A percentile compares a stretch with the other conserved stretches of the same genome.
These are phyloP conservation scores for Zizania latifolia DNA, from an alignment of 176 grass and related monocot species.

Conservation along the genomic window DNA sequence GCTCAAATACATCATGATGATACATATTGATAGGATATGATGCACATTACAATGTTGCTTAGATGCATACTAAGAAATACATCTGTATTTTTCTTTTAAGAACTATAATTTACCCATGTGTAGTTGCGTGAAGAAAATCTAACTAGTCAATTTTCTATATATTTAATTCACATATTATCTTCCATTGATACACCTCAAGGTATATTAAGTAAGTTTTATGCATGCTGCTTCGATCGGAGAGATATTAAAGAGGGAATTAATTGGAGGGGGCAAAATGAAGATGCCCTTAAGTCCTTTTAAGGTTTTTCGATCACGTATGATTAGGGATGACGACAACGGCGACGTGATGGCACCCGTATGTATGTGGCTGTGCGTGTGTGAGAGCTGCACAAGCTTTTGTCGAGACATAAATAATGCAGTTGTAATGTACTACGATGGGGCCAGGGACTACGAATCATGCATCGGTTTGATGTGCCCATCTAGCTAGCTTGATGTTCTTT, in stretches of 20 bases:
- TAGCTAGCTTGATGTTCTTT: neutral
- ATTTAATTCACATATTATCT: no score
- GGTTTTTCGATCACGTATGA: conserved; percentile 17
- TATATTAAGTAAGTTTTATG: neutral
- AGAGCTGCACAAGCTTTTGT: neutral
- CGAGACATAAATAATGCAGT: conserved; percentile 30
- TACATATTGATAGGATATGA: no score
- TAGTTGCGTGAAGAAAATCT: no score
- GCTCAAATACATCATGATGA: no score
- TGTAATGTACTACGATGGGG: conserved; percentile 11
- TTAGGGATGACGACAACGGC: neutral
- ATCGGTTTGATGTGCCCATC: neutral
- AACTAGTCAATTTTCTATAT: no score
- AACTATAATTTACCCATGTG: no score
- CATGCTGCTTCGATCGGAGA: neutral
- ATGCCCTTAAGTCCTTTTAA: conserved; percentile 6
- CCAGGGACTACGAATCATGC: neutral
- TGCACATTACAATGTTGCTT: no score
- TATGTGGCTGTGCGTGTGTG: neutral
- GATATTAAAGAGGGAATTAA: neutral
- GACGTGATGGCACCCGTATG: neutral
- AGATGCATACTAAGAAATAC: no score
- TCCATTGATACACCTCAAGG: neutral
- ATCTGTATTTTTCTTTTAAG: no score
- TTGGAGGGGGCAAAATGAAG: neutral